Conservation (phyloP, 2,329 filamentous ascomycete species). For the Pseudocercospora pini-densiflorae region DNA sequence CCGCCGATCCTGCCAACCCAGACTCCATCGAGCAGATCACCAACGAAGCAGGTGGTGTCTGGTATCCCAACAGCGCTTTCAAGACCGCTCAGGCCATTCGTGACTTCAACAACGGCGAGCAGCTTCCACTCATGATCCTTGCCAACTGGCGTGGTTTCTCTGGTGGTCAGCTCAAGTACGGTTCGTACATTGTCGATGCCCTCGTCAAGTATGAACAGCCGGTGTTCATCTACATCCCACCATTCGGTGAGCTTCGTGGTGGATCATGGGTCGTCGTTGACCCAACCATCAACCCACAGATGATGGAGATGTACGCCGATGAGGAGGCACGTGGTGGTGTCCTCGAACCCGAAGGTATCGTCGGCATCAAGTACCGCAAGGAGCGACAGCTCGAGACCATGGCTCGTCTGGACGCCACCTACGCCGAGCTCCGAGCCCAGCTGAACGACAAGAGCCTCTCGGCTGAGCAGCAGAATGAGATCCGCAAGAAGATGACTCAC, state of each 20-base stretch:
- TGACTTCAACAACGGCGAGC: slow-evolving; percentile 99
- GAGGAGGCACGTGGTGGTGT: slow-evolving; percentile 95
- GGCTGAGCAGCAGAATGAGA: slow-evolving; percentile 73
- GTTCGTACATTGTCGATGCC: slow-evolving; percentile 97
- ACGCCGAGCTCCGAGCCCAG: slow-evolving; percentile 82
- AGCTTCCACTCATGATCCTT: slow-evolving; percentile 97
- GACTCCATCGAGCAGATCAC: slow-evolving; percentile 96
- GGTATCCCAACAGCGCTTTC: slow-evolving; percentile 99
- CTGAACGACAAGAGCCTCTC: slow-evolving; percentile 69
- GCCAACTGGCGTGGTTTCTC: slow-evolving; percentile 99
- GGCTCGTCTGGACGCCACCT: slow-evolving; percentile 86
- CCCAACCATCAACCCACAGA: slow-evolving; percentile 93
- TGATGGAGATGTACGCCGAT: slow-evolving; percentile 99
- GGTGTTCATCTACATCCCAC: slow-evolving; percentile 98
- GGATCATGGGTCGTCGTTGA: slow-evolving; percentile 99
- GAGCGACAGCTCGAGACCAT: slow-evolving; percentile 98
- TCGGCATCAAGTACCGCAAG: slow-evolving; percentile 98
- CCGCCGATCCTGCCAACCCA: slow-evolving; percentile 95
- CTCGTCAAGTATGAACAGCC: slow-evolving; percentile 99
- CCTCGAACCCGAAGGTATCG: slow-evolving; percentile 95
- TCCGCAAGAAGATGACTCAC: slow-evolving; percentile 82
- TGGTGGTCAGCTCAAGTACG: slow-evolving; percentile 98
- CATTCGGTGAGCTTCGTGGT: slow-evolving; percentile 94
- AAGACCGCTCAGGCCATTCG: slow-evolving; percentile 99
- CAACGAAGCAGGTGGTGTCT: slow-evolving; percentile 96